phyloP scores from a whole-genome alignment of 2,329 filamentous ascomycete genomes.

The Pseudopyrenochaeta lycopersici region DNA sequence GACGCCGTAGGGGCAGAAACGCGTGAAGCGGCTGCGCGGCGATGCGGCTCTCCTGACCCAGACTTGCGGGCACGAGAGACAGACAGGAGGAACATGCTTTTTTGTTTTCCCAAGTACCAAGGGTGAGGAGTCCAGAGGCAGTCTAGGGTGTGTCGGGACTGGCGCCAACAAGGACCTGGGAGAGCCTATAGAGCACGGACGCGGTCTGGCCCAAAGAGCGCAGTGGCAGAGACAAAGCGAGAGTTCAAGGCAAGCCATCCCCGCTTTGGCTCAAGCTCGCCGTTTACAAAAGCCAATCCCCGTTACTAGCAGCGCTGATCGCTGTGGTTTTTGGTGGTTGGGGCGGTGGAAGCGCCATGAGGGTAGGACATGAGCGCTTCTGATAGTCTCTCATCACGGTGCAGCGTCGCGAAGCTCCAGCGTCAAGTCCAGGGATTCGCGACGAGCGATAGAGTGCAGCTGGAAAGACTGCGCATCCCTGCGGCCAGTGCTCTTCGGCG shows the following conservation, averaged over 20 bases:
- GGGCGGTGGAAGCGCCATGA: conserved; percentile 14
- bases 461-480: conserved; percentile 24
- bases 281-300: conserved; percentile 29
- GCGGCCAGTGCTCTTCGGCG: conserved; percentile 36
- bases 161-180: conserved; percentile 43
- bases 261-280: conserved; percentile 29
- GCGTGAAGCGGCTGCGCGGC: conserved; percentile 14
- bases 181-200: conserved; percentile 37
- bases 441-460: conserved; percentile 20
- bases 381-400: conserved; percentile 19
- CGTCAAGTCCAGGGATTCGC: conserved; percentile 15
- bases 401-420: conserved; percentile 19
- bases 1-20: conserved; percentile 10
- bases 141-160: conserved; percentile 43
- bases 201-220: conserved; percentile 43
- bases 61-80: conserved; percentile 42
- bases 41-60: conserved; percentile 48
- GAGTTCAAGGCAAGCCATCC: conserved; percentile 29
- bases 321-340: conserved; percentile 13
- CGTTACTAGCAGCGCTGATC: conserved; percentile 27
- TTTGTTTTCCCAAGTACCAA: conserved; percentile 48
- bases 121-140: conserved; percentile 35
- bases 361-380: conserved; percentile 18
- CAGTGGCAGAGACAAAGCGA: conserved; percentile 44
- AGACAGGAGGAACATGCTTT: conserved; percentile 30